Percentiles rank a stretch among this genome's conserved stretches.
These are phyloP conservation scores for Antrodiella citrinella DNA, from an alignment of 768 basidiomycete genomes.

Conservation along the genomic window DNA sequence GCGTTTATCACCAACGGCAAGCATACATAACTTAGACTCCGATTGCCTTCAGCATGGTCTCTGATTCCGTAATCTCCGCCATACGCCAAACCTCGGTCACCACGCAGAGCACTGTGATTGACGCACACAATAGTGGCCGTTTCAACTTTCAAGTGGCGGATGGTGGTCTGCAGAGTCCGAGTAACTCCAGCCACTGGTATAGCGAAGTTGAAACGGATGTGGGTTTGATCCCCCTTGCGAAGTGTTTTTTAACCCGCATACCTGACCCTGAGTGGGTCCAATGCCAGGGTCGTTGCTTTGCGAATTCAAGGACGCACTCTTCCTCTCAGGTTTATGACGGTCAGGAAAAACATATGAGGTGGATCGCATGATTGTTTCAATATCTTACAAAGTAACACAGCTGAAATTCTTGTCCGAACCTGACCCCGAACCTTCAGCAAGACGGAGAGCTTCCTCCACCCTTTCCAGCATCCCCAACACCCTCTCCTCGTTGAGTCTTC, in stretches of 20 bases:
- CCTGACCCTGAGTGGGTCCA: not conserved
- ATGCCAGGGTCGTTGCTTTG: not conserved
- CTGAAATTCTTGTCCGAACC: not conserved
- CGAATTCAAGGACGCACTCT: not conserved
- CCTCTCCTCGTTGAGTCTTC: slow-evolving; percentile 42
- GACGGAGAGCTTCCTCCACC: slow-evolving; percentile 26
- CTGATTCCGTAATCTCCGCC: not conserved
- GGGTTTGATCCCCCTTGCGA: too few species aligned
- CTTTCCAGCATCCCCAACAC: slow-evolving; percentile 35
- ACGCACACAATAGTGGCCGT: not conserved
- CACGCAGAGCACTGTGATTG: not conserved
- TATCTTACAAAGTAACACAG: not conserved
- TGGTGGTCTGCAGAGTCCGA: not conserved
- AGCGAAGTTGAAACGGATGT: too few species aligned
- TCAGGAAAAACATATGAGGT: not conserved
- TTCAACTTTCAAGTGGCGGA: not conserved
- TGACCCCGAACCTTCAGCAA: not conserved
- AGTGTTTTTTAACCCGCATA: too few species aligned
- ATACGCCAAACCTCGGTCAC: not conserved
- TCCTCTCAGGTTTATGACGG: not conserved
- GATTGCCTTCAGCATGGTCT: not conserved
- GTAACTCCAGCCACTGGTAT: too few species aligned
- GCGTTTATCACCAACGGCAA: too few species aligned
- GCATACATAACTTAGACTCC: too few species aligned
- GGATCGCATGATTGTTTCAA: not conserved